Percentiles rank a stretch among this genome's conserved stretches.
Evolutionary conservation across 108 stramenopile genomes (phyloP).

Genomic region (Pseudonitzschia delicatissima): DNA sequence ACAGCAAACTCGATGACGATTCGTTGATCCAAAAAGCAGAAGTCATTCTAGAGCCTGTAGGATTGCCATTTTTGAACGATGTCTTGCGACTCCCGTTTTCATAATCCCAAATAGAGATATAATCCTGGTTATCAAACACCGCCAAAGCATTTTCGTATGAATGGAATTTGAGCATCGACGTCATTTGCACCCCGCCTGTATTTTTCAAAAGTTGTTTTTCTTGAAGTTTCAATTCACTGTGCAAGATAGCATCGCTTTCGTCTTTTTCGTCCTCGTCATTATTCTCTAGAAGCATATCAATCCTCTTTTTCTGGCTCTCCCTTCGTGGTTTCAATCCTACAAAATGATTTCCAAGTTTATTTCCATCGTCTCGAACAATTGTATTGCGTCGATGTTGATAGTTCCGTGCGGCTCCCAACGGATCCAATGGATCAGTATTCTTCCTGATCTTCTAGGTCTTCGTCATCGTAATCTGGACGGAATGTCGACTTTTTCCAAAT

Average conservation of each 20-base stretch:
- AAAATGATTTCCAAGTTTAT: constrained; percentile 55
- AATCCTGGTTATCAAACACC: constrained; percentile 72
- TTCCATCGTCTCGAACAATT: constrained; percentile 39
- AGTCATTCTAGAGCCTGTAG: constrained; percentile 76
- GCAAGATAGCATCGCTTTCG: constrained; percentile 44
- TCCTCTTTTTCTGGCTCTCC: background rate
- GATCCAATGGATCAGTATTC: constrained; percentile 70
- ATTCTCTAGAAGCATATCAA: constrained; percentile 16
- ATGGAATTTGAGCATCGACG: constrained; percentile 87
- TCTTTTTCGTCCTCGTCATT: constrained; percentile 25
- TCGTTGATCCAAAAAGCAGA: constrained; percentile 93
- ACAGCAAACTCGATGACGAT: constrained; percentile 63
- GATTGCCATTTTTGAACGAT: constrained; percentile 62
- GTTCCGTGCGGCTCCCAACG: constrained; percentile 60
- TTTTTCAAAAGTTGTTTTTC: constrained; percentile 71
- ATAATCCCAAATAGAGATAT: constrained; percentile 84
- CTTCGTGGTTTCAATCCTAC: constrained; percentile 49
- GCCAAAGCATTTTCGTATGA: constrained; percentile 89
- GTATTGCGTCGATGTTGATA: constrained; percentile 69
- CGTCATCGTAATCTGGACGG: constrained; percentile 26
- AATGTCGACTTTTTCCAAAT: constrained; percentile 70
- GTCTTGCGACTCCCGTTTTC: constrained; percentile 41
- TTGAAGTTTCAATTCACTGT: constrained; percentile 61
- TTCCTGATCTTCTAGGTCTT: constrained; percentile 17
- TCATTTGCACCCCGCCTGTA: constrained; percentile 49